These are phyloP conservation scores for Stereum hirsutum DNA, from an alignment of 1,284 basidiomycete genomes.

Conservation along the genomic window DNA sequence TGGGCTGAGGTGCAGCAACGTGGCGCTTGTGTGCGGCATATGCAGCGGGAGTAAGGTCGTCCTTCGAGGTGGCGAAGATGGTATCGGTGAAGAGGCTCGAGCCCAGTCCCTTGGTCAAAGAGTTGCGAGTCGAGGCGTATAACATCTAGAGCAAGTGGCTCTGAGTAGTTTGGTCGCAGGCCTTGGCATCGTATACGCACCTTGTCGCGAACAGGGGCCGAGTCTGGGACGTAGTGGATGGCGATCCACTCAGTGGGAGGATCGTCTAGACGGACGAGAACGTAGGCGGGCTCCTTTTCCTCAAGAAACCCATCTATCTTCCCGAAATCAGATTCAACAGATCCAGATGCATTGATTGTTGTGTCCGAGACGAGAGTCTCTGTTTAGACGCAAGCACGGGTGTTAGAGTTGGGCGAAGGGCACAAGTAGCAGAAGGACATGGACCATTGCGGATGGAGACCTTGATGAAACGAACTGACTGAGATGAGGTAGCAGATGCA, in stretches of 20 bases:
- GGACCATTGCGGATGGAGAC: conserved; percentile 66
- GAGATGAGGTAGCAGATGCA: conserved; percentile 42
- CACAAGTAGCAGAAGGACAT: conserved; percentile 15
- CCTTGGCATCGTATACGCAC: conserved; percentile 25
- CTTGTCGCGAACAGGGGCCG: conserved; percentile 70
- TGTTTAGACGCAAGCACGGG: conserved; percentile 21
- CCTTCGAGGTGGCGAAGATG: conserved; percentile 75
- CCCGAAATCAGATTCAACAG: conserved; percentile 51
- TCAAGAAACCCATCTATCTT: conserved; percentile 48
- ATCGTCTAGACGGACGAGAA: conserved; percentile 56
- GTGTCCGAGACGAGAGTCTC: conserved; percentile 58
- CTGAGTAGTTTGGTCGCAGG: background rate
- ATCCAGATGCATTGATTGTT: conserved; percentile 34
- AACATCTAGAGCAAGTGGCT: conserved; percentile 64
- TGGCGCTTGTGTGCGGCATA: conserved; percentile 74
- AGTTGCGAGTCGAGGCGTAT: conserved; percentile 77
- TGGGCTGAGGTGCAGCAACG: conserved; percentile 66
- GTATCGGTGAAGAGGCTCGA: conserved; percentile 70
- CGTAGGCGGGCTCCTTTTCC: conserved; percentile 58
- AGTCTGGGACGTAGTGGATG: conserved; percentile 70
- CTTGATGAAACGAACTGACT: conserved; percentile 59
- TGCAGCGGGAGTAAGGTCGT: conserved; percentile 54
- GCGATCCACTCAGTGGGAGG: conserved; percentile 57
- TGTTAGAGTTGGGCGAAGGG: conserved; percentile 15
- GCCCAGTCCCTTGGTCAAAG: conserved; percentile 69